These are phyloP conservation scores for Psidium friedrichsthalianum DNA, from an alignment of 345 rosid species.

Conservation along the genomic window DNA sequence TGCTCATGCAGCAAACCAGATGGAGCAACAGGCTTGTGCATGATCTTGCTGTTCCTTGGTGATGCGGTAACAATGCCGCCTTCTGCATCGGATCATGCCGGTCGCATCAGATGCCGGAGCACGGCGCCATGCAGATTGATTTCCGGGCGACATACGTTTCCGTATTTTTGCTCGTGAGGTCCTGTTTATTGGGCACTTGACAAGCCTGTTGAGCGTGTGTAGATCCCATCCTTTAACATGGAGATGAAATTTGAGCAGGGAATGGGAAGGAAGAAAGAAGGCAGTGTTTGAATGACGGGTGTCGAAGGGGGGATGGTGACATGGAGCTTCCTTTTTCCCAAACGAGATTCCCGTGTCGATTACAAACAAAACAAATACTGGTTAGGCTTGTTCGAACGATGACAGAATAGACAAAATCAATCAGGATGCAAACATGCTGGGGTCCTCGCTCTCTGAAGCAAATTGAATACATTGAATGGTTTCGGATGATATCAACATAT, in stretches of 20 bases:
- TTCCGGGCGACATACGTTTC: rapidly evolving
- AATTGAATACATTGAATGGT: not conserved
- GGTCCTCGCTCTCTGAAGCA: not conserved
- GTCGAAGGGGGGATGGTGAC: not conserved
- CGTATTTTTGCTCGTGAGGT: not conserved
- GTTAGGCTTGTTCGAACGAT: no score
- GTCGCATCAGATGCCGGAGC: not conserved
- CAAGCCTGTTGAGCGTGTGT: not conserved
- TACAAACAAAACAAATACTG: not conserved
- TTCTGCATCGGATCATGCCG: not conserved
- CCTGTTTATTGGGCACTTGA: not conserved
- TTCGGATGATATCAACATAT: not conserved
- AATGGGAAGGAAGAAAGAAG: not conserved
- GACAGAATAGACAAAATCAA: not conserved
- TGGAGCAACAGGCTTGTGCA: not conserved
- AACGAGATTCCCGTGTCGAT: not conserved
- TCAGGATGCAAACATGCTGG: not conserved
- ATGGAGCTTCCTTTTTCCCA: not conserved
- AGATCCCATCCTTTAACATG: not conserved
- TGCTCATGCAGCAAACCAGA: not conserved
- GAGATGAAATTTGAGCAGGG: not conserved
- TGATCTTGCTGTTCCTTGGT: not conserved
- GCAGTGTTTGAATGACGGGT: not conserved
- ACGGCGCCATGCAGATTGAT: not conserved
- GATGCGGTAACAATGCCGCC: not conserved